Evolutionary conservation across 352 stramenopile species (phyloP).

Genomic region (Nothophytophthora sp.): DNA sequence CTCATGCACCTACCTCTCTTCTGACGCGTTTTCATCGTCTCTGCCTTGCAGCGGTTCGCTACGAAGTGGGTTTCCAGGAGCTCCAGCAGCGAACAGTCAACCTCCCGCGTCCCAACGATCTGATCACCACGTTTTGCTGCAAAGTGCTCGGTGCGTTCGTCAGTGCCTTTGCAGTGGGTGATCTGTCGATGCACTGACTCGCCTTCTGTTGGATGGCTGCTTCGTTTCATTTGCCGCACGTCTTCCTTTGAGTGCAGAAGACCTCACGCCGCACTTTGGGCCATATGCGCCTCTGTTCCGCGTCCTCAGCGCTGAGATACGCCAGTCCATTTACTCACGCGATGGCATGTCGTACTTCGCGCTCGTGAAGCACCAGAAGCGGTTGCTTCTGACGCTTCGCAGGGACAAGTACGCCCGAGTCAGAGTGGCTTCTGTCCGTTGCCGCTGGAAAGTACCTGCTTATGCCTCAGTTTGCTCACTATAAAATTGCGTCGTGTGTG

Average conservation of each 20-base stretch:
- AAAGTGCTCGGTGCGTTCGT: slow-evolving; percentile 43
- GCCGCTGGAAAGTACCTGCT: too few relatives aligned
- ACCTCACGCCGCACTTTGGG: slow-evolving; percentile 59
- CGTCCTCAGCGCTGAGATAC: slow-evolving; percentile 46
- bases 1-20: too few relatives aligned
- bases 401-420: slow-evolving; percentile 41
- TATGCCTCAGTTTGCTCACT: slow-evolving; percentile 1
- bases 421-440: background rate
- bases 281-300: slow-evolving; percentile 44
- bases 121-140: slow-evolving; percentile 61
- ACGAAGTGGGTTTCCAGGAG: slow-evolving; percentile 66
- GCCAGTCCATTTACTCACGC: slow-evolving; percentile 42
- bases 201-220: background rate
- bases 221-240: background rate
- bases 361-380: slow-evolving; percentile 63
- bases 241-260: slow-evolving; percentile 35
- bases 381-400: slow-evolving; percentile 45
- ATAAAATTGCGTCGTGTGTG: background rate
- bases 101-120: slow-evolving; percentile 51
- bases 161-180: background rate
- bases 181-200: too few relatives aligned
- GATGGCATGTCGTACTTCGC: slow-evolving; percentile 58
- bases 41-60: slow-evolving; percentile 44
- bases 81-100: slow-evolving; percentile 60
- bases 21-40: background rate